A percentile compares a stretch with the other conserved stretches of the same genome.
phyloP scores from a whole-genome alignment of 768 basidiomycete species.

The Trametes punicea region DNA sequence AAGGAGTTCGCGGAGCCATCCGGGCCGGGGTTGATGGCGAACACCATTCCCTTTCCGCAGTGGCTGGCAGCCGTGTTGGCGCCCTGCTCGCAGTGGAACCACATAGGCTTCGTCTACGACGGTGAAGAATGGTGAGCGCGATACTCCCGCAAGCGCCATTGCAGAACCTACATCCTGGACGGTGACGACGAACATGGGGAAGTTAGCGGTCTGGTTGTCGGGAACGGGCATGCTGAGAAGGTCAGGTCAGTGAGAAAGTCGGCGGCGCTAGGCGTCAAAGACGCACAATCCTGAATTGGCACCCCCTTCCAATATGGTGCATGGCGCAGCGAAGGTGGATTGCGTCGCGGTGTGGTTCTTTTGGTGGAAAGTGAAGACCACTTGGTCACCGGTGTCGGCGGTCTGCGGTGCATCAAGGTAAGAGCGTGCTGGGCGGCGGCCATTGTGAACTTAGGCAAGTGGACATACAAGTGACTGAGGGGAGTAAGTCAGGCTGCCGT shows the following conservation, averaged over 20 bases:
- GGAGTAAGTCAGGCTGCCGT: slow-evolving; percentile 39
- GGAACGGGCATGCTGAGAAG: slow-evolving; percentile 46
- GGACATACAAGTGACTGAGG: slow-evolving; percentile 53
- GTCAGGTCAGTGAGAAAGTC: neutral
- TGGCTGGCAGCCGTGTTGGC: slow-evolving; percentile 49
- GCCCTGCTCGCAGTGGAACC: slow-evolving; percentile 58
- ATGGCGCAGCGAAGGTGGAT: slow-evolving; percentile 43
- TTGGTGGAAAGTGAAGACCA: slow-evolving; percentile 58
- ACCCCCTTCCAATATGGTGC: slow-evolving; percentile 48
- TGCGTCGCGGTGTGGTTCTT: slow-evolving; percentile 43
- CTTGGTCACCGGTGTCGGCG: slow-evolving; percentile 53
- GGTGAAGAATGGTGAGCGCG: neutral
- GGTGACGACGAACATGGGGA: slow-evolving; percentile 48
- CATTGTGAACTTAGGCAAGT: neutral
- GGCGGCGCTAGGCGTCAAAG: too few species aligned
- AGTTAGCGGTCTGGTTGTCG: slow-evolving; percentile 44
- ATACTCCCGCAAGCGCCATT: neutral
- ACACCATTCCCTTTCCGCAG: slow-evolving; percentile 66
- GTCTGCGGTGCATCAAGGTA: slow-evolving; percentile 28
- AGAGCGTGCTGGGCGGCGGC: neutral
- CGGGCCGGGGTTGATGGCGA: slow-evolving; percentile 58
- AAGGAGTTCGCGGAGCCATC: slow-evolving; percentile 58
- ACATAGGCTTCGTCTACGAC: slow-evolving; percentile 49
- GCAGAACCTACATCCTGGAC: slow-evolving; percentile 34
- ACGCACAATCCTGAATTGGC: slow-evolving; percentile 58